Evolutionary conservation across 352 stramenopile genomes (phyloP).

Genomic region (Globisporangium carolinianum): DNA sequence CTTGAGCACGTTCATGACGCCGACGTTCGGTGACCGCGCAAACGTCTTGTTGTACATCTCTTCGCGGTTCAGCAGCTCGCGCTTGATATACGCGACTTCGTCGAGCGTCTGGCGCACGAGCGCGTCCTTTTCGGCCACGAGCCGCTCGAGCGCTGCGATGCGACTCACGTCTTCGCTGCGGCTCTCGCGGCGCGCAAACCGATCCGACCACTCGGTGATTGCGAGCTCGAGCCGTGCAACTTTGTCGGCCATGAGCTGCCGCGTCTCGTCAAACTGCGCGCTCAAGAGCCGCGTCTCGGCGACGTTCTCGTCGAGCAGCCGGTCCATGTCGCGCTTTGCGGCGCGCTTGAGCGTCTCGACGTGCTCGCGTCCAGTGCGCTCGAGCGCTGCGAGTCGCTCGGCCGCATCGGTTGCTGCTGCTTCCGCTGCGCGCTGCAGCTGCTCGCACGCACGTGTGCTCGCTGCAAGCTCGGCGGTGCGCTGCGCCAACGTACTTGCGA

Average conservation of each 20-base stretch:
- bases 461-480: conserved; percentile 25
- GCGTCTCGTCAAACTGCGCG: conserved; percentile 67
- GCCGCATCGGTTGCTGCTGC: conserved; percentile 25
- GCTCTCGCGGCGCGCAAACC: conserved; percentile 53
- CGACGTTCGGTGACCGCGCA: conserved; percentile 73
- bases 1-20: conserved; percentile 85
- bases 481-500: conserved; percentile 19
- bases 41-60: conserved; percentile 94
- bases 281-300: conserved; percentile 55
- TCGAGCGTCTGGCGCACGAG: conserved; percentile 63
- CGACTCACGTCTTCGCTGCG: conserved; percentile 72
- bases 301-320: conserved; percentile 58
- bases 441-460: conserved; percentile 22
- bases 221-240: conserved; percentile 30
- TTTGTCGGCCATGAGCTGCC: conserved; percentile 45
- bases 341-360: conserved; percentile 48
- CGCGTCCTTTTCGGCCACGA: conserved; percentile 61
- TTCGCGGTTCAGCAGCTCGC: conserved; percentile 89
- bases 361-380: conserved; percentile 33
- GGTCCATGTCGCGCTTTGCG: conserved; percentile 62
- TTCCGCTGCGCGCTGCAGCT: conserved; percentile 20
- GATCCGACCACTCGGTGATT: conserved; percentile 48
- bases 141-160: conserved; percentile 64
- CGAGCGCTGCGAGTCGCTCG: conserved; percentile 24
- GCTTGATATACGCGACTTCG: conserved; percentile 92